phyloP scores from a whole-genome alignment of 1,284 basidiomycete genomes.

The Anthracocystis panici-leucophaei region DNA sequence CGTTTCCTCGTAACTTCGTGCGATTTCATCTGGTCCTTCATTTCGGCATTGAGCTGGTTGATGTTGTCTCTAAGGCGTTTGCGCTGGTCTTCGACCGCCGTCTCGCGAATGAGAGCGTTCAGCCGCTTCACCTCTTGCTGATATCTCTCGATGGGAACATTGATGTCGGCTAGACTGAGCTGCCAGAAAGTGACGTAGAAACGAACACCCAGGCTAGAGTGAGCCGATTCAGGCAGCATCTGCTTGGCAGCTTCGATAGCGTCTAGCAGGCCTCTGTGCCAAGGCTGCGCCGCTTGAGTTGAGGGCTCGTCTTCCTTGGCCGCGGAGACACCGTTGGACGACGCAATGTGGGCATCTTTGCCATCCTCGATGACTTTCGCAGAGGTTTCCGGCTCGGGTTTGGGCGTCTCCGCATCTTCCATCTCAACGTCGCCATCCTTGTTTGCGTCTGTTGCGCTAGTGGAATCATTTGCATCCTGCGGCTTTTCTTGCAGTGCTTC shows the following conservation, averaged over 20 bases:
- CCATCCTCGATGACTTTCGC: not conserved
- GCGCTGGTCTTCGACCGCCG: constrained; percentile 53
- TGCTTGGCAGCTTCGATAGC: constrained; percentile 49
- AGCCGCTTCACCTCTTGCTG: constrained; percentile 62
- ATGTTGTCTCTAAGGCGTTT: constrained; percentile 62
- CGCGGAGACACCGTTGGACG: not conserved
- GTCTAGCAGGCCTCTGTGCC: constrained; percentile 62
- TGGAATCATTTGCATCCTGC: not conserved
- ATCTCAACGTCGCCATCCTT: constrained; percentile 39
- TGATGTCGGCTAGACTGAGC: constrained; percentile 62
- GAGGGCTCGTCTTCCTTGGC: not conserved
- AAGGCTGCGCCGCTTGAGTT: constrained; percentile 17
- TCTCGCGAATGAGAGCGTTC: constrained; percentile 54
- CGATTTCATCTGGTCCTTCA: constrained; percentile 80
- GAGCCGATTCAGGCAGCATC: constrained; percentile 50
- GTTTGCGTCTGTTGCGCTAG: not conserved
- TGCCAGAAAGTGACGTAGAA: constrained; percentile 70
- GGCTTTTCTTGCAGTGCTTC: not conserved
- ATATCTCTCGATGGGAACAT: constrained; percentile 68
- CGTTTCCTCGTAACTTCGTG: constrained; percentile 81
- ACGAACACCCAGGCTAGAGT: constrained; percentile 50
- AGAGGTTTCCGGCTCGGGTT: constrained; percentile 7
- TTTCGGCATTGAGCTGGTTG: constrained; percentile 73
- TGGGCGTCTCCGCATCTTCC: constrained; percentile 27
- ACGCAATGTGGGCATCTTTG: not conserved